Conservation (phyloP, 352 stramenopile genomes). For the Pythium biforme region DNA sequence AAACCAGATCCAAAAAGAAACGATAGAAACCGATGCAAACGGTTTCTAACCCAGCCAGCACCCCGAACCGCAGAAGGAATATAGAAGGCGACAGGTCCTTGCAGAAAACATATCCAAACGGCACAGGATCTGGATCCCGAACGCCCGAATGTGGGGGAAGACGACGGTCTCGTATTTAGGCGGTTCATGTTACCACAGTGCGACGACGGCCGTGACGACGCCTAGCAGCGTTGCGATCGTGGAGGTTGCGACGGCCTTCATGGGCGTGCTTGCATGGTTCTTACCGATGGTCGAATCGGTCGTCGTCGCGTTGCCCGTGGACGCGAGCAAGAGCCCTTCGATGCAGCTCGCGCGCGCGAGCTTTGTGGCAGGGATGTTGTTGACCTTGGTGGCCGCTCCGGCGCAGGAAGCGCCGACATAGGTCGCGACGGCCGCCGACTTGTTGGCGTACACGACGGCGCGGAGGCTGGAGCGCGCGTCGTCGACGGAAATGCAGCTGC, state of each 20-base stretch:
- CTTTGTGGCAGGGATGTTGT: constrained; percentile 15
- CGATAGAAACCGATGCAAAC: neutral
- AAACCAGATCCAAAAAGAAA: constrained; percentile 20
- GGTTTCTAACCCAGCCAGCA: neutral
- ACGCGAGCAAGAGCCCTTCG: constrained; percentile 8
- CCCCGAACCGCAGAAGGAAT: neutral
- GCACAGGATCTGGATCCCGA: too few species aligned
- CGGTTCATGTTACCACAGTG: neutral
- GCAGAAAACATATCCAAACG: neutral
- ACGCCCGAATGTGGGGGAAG: too few species aligned
- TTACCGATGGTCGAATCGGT: neutral
- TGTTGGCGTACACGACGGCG: constrained; percentile 30
- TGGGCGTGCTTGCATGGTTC: neutral
- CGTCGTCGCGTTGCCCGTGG: constrained; percentile 10
- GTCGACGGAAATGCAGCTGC: constrained; percentile 40
- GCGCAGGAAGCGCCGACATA: constrained; percentile 37
- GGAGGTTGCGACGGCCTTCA: neutral
- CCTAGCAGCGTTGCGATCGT: neutral
- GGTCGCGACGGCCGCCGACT: constrained; percentile 34
- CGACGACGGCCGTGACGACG: neutral
- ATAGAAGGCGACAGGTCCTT: neutral
- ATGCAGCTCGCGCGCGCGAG: constrained; percentile 7
- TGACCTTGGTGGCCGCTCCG: constrained; percentile 28
- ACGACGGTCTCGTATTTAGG: too few species aligned
- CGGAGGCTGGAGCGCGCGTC: constrained; percentile 40